A percentile compares a stretch with the other conserved stretches of the same genome.
These are phyloP conservation scores for Cicer cuneatum DNA, from an alignment of 306 rosid species.

Conservation along the genomic window DNA sequence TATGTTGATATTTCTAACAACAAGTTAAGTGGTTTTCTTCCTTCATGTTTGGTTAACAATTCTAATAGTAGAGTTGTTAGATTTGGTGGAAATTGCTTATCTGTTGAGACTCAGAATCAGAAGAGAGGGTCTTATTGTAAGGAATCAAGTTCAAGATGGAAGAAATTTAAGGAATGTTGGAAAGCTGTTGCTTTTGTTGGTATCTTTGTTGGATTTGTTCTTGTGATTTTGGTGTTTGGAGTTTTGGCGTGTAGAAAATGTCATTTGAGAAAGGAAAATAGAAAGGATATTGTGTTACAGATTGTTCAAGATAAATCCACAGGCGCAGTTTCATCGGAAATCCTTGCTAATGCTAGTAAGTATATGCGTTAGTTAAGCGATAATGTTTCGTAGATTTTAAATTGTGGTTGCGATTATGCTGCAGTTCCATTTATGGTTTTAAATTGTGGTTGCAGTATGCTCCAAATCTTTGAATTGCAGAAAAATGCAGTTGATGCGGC, in stretches of 20 bases:
- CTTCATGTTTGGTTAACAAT: constrained; percentile 67
- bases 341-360: constrained; percentile 84
- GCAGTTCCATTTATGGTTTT: no score
- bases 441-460: no score
- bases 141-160: constrained; percentile 45
- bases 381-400: background rate
- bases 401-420: background rate
- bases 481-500: no score
- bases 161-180: constrained; percentile 43
- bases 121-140: constrained; percentile 62
- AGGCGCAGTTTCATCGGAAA: constrained; percentile 65
- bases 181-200: constrained; percentile 50
- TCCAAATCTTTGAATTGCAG: no score
- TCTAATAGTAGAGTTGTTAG: constrained; percentile 63
- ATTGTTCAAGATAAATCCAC: constrained; percentile 58
- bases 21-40: constrained; percentile 74
- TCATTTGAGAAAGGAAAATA: constrained; percentile 41
- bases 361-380: constrained; percentile 30
- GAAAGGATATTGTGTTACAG: constrained; percentile 51
- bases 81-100: constrained; percentile 69
- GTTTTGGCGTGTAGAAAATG: constrained; percentile 52
- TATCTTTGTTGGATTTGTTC: constrained; percentile 50
- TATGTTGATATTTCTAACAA: constrained; percentile 80
- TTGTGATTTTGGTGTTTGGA: constrained; percentile 55
- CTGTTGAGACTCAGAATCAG: constrained; percentile 59